A percentile compares a stretch with the other conserved stretches of the same genome.
These are phyloP conservation scores for Alloascoidea hylecoeti DNA, from an alignment of 805 yeast species.

Conservation along the genomic window DNA sequence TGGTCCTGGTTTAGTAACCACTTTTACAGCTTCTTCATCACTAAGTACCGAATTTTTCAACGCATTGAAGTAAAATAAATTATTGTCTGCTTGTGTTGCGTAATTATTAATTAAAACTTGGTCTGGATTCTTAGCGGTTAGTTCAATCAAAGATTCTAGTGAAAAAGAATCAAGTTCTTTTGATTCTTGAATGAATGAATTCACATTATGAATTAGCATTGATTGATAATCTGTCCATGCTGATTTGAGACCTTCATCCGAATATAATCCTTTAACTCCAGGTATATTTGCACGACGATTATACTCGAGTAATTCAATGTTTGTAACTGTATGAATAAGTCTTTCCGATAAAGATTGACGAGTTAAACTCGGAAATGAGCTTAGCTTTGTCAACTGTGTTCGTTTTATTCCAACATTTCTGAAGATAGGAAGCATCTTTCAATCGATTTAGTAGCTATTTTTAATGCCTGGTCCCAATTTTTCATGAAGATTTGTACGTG, in stretches of 20 bases:
- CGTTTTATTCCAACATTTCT: not conserved
- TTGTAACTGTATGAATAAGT: not conserved
- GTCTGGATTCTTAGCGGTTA: conserved; percentile 9
- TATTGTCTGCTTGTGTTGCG: too few species aligned
- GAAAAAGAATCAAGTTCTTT: conserved; percentile 66
- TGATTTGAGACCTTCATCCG: conserved; percentile 47
- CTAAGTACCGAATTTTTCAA: conserved; percentile 5
- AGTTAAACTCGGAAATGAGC: not conserved
- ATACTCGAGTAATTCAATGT: not conserved
- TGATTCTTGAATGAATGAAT: conserved; percentile 53
- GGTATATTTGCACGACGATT: conserved; percentile 9
- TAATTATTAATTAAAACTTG: not conserved
- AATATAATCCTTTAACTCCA: conserved; percentile 56
- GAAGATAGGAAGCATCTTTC: too few species aligned
- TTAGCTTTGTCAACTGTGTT: not conserved
- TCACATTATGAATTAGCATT: conserved; percentile 48
- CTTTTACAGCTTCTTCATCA: conserved; percentile 20
- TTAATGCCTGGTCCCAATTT: too few species aligned
- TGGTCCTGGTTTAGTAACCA: conserved; percentile 13
- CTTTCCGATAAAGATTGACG: not conserved
- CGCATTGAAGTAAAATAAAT: conserved; percentile 3
- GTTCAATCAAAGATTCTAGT: conserved; percentile 29
- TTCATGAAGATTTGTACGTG: too few species aligned
- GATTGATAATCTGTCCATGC: conserved; percentile 77
- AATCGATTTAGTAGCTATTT: too few species aligned